Percentiles rank a stretch among this genome's conserved stretches.
These are phyloP conservation scores for Penicillium sp. DNA, from an alignment of 2,329 filamentous ascomycete genomes.

Conservation along the genomic window DNA sequence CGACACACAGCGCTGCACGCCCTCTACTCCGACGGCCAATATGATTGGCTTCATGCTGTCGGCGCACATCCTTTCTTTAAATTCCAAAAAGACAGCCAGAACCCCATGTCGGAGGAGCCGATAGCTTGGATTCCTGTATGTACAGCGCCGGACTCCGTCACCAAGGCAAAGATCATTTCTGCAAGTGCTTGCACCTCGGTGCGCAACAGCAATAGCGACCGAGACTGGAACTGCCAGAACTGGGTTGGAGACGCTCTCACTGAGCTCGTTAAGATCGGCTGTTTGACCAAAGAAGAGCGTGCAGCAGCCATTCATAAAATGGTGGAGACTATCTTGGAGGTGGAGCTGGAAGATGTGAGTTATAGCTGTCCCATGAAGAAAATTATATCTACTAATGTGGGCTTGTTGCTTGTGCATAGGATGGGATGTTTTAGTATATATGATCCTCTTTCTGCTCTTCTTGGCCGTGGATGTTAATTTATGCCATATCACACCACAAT, in stretches of 20 bases:
- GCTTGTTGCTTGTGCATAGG: background rate
- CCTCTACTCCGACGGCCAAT: slow-evolving; percentile 15
- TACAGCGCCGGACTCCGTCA: slow-evolving; percentile 11
- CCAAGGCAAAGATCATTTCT: slow-evolving; percentile 17
- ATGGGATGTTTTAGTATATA: background rate
- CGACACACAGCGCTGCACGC: slow-evolving; percentile 34
- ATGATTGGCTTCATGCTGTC: slow-evolving; percentile 27
- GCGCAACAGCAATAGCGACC: slow-evolving; percentile 23
- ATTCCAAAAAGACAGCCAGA: slow-evolving; percentile 17
- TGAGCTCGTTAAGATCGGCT: slow-evolving; percentile 24
- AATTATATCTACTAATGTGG: background rate
- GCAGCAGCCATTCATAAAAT: slow-evolving; percentile 27
- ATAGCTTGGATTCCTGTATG: slow-evolving; percentile 21
- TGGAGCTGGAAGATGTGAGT: slow-evolving; percentile 20
- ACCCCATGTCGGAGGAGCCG: slow-evolving; percentile 10
- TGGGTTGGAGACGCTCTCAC: slow-evolving; percentile 33
- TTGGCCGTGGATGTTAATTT: background rate
- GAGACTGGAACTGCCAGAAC: slow-evolving; percentile 37
- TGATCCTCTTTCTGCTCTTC: background rate
- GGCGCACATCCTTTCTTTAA: slow-evolving; percentile 31
- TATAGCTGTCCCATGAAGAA: background rate
- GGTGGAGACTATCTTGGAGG: slow-evolving; percentile 31
- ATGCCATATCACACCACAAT: background rate
- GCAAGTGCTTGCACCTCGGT: slow-evolving; percentile 24
- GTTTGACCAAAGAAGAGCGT: slow-evolving; percentile 20